Evolutionary conservation across 768 basidiomycete species (phyloP).

Genomic region (Panus rudis): DNA sequence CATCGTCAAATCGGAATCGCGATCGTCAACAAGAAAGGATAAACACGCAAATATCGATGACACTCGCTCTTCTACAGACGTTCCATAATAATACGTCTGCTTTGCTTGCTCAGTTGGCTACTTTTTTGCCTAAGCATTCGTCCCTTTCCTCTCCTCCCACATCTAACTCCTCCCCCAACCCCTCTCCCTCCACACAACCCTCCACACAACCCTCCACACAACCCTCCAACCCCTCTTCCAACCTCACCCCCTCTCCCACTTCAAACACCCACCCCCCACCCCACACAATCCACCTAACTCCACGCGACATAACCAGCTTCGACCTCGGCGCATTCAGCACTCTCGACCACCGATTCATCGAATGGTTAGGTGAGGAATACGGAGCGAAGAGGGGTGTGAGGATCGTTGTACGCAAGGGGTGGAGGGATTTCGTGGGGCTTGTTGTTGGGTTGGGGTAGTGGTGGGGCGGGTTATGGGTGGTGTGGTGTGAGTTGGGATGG

Average conservation of each 20-base stretch:
- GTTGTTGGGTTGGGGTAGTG: slow-evolving; percentile 33
- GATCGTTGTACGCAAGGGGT: slow-evolving; percentile 34
- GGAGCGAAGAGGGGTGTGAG: slow-evolving; percentile 34
- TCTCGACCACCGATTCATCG: slow-evolving; percentile 66
- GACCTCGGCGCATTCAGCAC: slow-evolving; percentile 70
- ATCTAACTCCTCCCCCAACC: slow-evolving; percentile 19
- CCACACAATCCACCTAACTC: slow-evolving; percentile 45
- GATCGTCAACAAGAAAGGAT: slow-evolving; percentile 23
- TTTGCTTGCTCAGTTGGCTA: slow-evolving; percentile 26
- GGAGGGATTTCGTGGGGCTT: slow-evolving; percentile 37
- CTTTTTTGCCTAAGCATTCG: slow-evolving; percentile 50
- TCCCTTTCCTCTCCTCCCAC: slow-evolving; percentile 15
- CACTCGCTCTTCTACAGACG: slow-evolving; percentile 56
- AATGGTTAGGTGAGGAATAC: slow-evolving; percentile 65
- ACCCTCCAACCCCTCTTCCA: slow-evolving; percentile 35
- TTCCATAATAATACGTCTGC: slow-evolving; percentile 39
- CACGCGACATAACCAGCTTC: slow-evolving; percentile 59
- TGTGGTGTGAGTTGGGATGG: background rate
- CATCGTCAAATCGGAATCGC: slow-evolving; percentile 7
- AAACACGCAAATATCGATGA: slow-evolving; percentile 35
- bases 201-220: slow-evolving; percentile 61
- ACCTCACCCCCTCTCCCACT: slow-evolving; percentile 1
- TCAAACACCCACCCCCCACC: slow-evolving; percentile 10
- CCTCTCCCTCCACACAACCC: slow-evolving; percentile 46
- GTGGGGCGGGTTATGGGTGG: no score